These are phyloP conservation scores for Claviceps sp. DNA, from an alignment of 2,329 filamentous ascomycete genomes.

Conservation along the genomic window DNA sequence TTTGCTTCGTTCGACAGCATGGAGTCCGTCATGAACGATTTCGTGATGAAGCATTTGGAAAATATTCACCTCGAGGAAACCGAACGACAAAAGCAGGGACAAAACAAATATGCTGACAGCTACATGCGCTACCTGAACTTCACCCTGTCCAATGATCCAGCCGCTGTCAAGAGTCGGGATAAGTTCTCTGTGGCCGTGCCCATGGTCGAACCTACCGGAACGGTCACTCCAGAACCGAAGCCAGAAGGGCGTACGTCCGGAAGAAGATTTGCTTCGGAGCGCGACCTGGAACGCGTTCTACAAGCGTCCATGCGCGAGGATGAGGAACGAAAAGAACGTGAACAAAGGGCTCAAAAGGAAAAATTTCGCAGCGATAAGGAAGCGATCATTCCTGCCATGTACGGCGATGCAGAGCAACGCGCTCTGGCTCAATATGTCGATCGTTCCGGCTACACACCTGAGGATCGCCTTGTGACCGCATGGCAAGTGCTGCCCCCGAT, in stretches of 20 bases:
- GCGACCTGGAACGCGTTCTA: constrained; percentile 58
- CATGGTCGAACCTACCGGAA: constrained; percentile 19
- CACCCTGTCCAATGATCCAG: constrained; percentile 40
- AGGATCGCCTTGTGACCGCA: constrained; percentile 52
- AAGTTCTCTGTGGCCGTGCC: constrained; percentile 33
- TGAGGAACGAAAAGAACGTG: constrained; percentile 56
- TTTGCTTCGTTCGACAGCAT: constrained; percentile 26
- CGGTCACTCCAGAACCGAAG: constrained; percentile 38
- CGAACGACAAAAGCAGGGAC: constrained; percentile 25
- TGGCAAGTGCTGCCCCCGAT: constrained; percentile 62
- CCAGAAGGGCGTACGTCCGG: constrained; percentile 40
- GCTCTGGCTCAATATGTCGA: constrained; percentile 49
- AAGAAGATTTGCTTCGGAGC: constrained; percentile 54
- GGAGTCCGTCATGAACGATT: constrained; percentile 27
- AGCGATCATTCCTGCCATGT: constrained; percentile 59
- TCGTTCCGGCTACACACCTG: constrained; percentile 48
- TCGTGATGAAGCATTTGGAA: constrained; percentile 32
- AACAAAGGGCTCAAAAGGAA: constrained; percentile 49
- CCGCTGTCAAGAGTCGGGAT: constrained; percentile 40
- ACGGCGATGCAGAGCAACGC: constrained; percentile 47
- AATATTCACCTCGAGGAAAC: constrained; percentile 25
- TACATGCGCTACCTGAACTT: constrained; percentile 42
- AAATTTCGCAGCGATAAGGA: constrained; percentile 66
- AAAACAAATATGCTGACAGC: constrained; percentile 29
- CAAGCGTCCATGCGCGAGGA: constrained; percentile 60